A percentile compares a stretch with the other conserved stretches of the same genome.
Conservation (phyloP, 164 flowering plant genomes). For the Hamamelis virginiana region DNA sequence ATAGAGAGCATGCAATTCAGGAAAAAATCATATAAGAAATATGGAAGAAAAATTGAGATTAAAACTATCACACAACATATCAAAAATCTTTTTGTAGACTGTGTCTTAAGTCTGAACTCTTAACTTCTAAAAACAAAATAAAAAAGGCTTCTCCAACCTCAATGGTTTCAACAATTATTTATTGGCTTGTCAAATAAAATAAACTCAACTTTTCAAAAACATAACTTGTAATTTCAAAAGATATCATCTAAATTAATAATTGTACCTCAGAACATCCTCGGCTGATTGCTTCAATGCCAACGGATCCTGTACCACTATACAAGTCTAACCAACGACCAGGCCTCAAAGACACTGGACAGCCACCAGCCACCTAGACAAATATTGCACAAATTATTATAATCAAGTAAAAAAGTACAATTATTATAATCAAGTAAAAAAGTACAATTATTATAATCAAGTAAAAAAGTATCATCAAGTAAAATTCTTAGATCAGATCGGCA, state of each 20-base stretch:
- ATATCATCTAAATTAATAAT: neutral
- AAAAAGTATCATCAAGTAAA: neutral
- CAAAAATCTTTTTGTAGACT: neutral
- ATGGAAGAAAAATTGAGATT: neutral
- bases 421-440: neutral
- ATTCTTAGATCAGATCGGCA: neutral
- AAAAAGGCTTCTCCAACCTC: neutral
- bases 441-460: conserved; percentile 2
- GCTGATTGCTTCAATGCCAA: conserved; percentile 97
- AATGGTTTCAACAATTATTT: neutral
- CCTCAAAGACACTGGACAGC: conserved; percentile 79
- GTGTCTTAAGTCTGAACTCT: neutral
- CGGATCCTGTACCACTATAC: conserved; percentile 97
- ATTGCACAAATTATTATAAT: neutral
- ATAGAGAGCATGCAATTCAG: conserved; percentile 4
- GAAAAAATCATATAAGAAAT: neutral
- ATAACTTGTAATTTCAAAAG: neutral
- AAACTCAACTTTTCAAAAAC: neutral
- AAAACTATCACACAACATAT: neutral
- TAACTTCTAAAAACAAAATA: neutral
- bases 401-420: conserved; percentile 1
- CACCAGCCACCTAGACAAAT: conserved; percentile 76
- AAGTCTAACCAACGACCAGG: conserved; percentile 97
- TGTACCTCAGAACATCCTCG: conserved; percentile 94
- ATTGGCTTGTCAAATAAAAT: neutral